phyloP scores from a whole-genome alignment of 176 grass and related monocot genomes.

The Triticum urartu region DNA sequence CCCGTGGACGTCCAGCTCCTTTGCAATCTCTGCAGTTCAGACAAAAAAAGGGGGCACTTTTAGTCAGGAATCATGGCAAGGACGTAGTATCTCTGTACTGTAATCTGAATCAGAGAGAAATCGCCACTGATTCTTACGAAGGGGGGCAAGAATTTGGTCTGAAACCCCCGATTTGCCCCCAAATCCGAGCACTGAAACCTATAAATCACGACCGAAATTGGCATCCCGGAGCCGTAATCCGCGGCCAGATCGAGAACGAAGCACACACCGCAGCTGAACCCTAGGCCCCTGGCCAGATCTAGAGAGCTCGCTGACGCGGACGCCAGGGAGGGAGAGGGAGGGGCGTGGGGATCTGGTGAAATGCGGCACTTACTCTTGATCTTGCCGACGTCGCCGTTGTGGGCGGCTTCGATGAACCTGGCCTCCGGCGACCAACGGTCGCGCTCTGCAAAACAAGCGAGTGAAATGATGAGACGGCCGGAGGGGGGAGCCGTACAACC shows the following conservation, averaged over 20 bases:
- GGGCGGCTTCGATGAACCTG: constrained; percentile 1
- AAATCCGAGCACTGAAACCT: not conserved
- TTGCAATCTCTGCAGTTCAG: constrained; percentile 17
- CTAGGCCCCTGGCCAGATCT: not conserved
- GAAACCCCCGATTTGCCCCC: not conserved
- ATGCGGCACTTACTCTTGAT: not conserved
- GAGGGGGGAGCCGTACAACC: not conserved
- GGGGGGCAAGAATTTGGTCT: no score
- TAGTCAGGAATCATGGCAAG: not conserved
- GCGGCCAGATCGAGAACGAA: not conserved
- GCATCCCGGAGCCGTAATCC: not conserved
- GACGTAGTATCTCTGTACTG: not conserved
- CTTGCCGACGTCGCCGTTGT: not conserved
- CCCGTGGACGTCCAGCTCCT: not conserved
- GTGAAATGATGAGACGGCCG: not conserved
- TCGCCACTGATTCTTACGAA: not conserved
- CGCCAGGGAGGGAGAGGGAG: not conserved
- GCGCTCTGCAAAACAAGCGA: not conserved
- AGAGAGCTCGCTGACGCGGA: not conserved
- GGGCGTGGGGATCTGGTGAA: not conserved
- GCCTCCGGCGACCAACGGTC: not conserved
- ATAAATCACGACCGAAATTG: not conserved
- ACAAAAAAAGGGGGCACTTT: not conserved
- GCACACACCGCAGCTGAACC: not conserved
- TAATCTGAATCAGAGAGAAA: not conserved